Conservation (phyloP, 768 basidiomycete genomes). For the Lactarius trivialis region DNA sequence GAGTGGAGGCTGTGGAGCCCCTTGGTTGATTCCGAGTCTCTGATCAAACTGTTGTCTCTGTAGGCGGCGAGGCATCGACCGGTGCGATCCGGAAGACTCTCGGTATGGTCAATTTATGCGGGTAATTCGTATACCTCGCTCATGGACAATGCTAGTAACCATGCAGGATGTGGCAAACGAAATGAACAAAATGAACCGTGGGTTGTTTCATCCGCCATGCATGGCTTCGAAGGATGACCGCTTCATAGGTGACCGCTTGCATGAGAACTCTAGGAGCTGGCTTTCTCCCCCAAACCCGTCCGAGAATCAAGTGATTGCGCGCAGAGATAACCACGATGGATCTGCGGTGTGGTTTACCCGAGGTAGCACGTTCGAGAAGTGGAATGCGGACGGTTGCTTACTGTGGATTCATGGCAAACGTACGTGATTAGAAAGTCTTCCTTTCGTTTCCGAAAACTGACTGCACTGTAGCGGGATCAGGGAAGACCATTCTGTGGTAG, state of each 20-base stretch:
- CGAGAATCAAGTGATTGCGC: neutral
- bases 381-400: neutral
- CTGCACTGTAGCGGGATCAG: neutral
- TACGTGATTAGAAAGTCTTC: neutral
- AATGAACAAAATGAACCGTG: conserved; percentile 2
- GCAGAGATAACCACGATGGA: neutral
- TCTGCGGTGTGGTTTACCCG: neutral
- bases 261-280: neutral
- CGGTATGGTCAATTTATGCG: neutral
- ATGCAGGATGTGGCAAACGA: neutral
- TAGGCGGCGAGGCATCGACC: neutral
- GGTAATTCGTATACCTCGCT: neutral
- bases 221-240: neutral
- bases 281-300: conserved; percentile 4
- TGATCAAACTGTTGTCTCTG: neutral
- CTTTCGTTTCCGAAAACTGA: neutral
- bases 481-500: conserved; percentile 1
- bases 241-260: neutral
- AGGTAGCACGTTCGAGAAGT: neutral
- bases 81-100: neutral
- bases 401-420: conserved; percentile 5
- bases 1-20: neutral
- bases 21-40: too few relatives aligned
- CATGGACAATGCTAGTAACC: neutral
- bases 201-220: neutral